Conservation (phyloP, 176 grass and related monocot genomes). For the Avena insularis region DNA sequence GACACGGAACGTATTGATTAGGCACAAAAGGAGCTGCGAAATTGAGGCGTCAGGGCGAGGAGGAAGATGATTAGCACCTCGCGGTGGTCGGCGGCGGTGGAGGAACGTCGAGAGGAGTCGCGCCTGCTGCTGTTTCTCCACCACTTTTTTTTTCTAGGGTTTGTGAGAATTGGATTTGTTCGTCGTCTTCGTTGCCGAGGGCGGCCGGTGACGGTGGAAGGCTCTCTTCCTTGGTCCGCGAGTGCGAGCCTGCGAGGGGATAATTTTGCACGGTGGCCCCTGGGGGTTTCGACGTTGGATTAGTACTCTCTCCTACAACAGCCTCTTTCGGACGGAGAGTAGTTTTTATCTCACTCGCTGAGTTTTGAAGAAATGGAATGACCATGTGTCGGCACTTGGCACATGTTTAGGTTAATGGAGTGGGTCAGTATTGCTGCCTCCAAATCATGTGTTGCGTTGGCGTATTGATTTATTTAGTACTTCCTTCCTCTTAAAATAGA, state of each 20-base stretch:
- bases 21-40: not conserved
- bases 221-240: not conserved
- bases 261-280: not conserved
- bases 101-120: not conserved
- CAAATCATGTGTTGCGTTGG: not conserved
- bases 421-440: not conserved
- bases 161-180: slow-evolving; percentile 6
- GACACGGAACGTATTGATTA: not conserved
- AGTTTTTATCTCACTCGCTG: not conserved
- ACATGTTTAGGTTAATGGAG: not conserved
- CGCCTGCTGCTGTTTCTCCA: not conserved
- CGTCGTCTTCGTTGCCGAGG: not conserved
- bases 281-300: not conserved
- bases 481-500: too few relatives aligned
- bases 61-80: not conserved
- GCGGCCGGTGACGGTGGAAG: slow-evolving; percentile 7
- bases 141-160: slow-evolving; percentile 19
- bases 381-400: not conserved
- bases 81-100: slow-evolving; percentile 22
- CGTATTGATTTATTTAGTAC: not conserved
- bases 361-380: not conserved
- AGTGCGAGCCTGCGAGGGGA: not conserved
- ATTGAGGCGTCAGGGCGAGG: not conserved
- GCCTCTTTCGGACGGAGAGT: too few relatives aligned
- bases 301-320: too few relatives aligned